A percentile compares a stretch with the other conserved stretches of the same genome.
phyloP scores from a whole-genome alignment of 345 rosid genomes.

The Rhizophora mangle region DNA sequence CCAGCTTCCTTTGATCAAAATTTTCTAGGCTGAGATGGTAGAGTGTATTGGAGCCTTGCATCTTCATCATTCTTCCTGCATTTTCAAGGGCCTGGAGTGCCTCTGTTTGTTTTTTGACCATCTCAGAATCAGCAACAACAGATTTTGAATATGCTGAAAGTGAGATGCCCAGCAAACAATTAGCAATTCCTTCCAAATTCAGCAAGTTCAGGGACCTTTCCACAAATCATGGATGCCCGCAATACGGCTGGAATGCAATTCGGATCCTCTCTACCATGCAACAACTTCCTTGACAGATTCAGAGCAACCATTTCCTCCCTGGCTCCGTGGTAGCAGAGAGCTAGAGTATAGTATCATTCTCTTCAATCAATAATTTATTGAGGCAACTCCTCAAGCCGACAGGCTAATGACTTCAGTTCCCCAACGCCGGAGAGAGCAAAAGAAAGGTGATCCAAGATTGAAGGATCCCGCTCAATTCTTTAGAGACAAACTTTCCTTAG shows the following conservation, averaged over 20 bases:
- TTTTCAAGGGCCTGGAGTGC: slow-evolving; percentile 54
- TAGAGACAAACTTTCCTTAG: slow-evolving; percentile 53
- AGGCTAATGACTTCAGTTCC: slow-evolving; percentile 51
- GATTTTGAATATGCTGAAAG: slow-evolving; percentile 52
- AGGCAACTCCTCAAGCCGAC: slow-evolving; percentile 56
- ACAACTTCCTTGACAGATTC: slow-evolving; percentile 58
- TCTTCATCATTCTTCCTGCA: slow-evolving; percentile 46
- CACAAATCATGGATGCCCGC: slow-evolving; percentile 67
- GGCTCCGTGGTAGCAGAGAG: slow-evolving; percentile 63
- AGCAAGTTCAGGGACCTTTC: slow-evolving; percentile 40
- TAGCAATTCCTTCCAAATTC: slow-evolving; percentile 51
- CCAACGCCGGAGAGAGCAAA: slow-evolving; percentile 69
- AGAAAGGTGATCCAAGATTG: slow-evolving; percentile 71
- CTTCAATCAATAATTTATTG: slow-evolving; percentile 53
- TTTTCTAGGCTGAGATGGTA: slow-evolving; percentile 58
- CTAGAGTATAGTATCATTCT: slow-evolving; percentile 49
- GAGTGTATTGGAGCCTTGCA: slow-evolving; percentile 46
- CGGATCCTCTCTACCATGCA: slow-evolving; percentile 49
- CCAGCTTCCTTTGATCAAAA: slow-evolving; percentile 80
- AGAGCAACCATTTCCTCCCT: slow-evolving; percentile 65
- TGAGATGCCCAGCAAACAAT: slow-evolving; percentile 50
- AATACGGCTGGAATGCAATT: slow-evolving; percentile 47
- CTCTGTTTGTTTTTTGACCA: slow-evolving; percentile 44
- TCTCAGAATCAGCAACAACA: slow-evolving; percentile 44
- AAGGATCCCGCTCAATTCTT: slow-evolving; percentile 64